Evolutionary conservation across 352 stramenopile species (phyloP), one percentile per base, ranked within the genome.

Genomic region (Halophytophthora polymorphica): DNA sequence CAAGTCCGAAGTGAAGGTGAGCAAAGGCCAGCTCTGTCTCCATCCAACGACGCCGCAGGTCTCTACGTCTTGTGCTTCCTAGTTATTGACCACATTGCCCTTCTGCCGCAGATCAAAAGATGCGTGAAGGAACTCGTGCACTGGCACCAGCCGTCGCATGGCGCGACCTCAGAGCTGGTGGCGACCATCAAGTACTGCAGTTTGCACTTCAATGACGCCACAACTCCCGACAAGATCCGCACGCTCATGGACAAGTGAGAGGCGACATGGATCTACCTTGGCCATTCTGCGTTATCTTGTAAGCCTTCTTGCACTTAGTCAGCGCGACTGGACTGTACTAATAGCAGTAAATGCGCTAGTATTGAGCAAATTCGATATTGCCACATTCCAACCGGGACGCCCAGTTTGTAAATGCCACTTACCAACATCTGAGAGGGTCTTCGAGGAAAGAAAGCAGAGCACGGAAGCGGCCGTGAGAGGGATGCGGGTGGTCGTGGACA

Each of bases 401-500:
- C 21, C 18, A 21, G 41, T 12, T 6, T 36, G n/a, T 33, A 54
- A 43, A 25, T 44, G 19, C 33, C 36, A 31, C 25, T 31, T 8
- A 31, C 8, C 25, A 31, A n/a, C n/a, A n/a, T n/a, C n/a, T n/a
- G n/a, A n/a, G n/a, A n/a, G n/a, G n/a, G n/a, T n/a, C n/a, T n/a
- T n/a, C n/a, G n/a, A n/a, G n/a, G n/a, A n/a, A n/a, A n/a, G 8
- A 31, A 31, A 8, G 25, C 25, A 31, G 25, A 31, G 4, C 8
- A 4, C 25, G 8, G 25, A 8, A 8, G 25, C 8, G 4, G 25
- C 25, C 4, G 25, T n/a, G 25, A 31, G 25, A 31, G 28, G 15
- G 19, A 57, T 82, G 75, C 76, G 62, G 33, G 66, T 88, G 12
- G 50, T 92, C 15, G 65, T 93, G 13, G 83, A 93, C 66, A 92